Base-by-base conservation (phyloP, 495 filamentous ascomycete species). In the Penicillium bovifimosum region DNA sequence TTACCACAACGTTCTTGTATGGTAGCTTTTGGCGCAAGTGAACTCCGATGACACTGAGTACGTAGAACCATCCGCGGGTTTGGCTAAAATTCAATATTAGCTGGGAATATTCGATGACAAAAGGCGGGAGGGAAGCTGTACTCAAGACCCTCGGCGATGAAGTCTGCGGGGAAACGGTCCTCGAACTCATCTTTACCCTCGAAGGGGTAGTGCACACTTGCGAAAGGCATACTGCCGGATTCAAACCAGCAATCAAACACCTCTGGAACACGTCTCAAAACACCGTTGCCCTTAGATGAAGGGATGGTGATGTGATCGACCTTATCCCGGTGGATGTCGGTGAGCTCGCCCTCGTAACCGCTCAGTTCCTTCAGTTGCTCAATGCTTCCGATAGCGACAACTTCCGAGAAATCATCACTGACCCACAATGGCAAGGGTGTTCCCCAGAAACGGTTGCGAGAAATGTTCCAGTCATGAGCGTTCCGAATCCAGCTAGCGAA, bases 181-280 rank as follows among this genome's bases (percentile, higher is more conserved):
- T 88, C 79, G 59, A 98, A 96, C 29, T 84, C 73, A 8, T 95
- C 88, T 59, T 83, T 79, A 62, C 93, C 93, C 68, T 96, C 89
- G 64, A 98, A 98, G 3, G 93, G 93, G 68, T 95, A 97, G 66
- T 98, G 93, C 46, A 84, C 79, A 53, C 86, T 89, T 27, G 90
- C 89, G 59, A 96, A 98, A 2, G 93, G 93, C 93, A 98, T 98
- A 66, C 88, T 91, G 13, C 91, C 91, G 18, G 89, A 95, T 61
- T 88, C 85, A 55, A 88, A 95, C 93, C 93, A 97, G 66, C 93
- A 98, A 72, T 98, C 93, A 61, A 98, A 97, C 9, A 98, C 91
- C 70, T 97, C 93, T 35, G 86, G 82, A 8, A 93, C 80, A 50
- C 93, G 84, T 50, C 82, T 84, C 43, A 98, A 76, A 24, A 76